These are phyloP conservation scores for Fusarium nygamai DNA, from an alignment of 2,329 filamentous ascomycete genomes.

Conservation along the genomic window DNA sequence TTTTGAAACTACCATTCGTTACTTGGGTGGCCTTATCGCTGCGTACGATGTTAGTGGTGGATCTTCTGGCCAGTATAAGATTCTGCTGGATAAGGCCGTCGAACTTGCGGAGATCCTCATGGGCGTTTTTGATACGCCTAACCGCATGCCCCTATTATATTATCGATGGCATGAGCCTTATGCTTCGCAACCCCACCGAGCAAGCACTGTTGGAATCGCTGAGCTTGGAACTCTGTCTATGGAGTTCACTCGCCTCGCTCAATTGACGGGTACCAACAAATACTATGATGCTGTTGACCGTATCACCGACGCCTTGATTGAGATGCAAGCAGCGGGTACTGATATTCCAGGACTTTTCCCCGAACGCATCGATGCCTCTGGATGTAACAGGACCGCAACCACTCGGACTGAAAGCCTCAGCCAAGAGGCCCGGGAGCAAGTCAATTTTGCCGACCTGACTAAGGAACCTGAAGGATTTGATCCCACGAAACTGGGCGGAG, in stretches of 20 bases:
- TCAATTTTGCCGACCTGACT: conserved; percentile 46
- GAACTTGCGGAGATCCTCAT: conserved; percentile 85
- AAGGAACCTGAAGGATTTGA: conserved; percentile 44
- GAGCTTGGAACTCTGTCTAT: conserved; percentile 83
- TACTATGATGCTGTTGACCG: conserved; percentile 92
- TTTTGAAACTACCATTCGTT: conserved; percentile 92
- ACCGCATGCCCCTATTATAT: conserved; percentile 87
- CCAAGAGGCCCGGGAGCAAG: conserved; percentile 48
- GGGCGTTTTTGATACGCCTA: conserved; percentile 89
- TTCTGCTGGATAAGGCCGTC: conserved; percentile 79
- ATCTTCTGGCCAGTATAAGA: conserved; percentile 62
- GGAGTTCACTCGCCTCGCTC: conserved; percentile 90
- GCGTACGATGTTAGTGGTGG: conserved; percentile 87
- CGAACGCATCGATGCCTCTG: conserved; percentile 78
- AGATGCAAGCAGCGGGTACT: conserved; percentile 75
- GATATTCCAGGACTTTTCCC: conserved; percentile 84
- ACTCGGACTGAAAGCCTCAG: conserved; percentile 45
- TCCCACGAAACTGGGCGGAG: conserved; percentile 4
- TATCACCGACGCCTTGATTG: conserved; percentile 82
- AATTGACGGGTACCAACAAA: conserved; percentile 81
- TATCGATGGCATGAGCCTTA: conserved; percentile 79
- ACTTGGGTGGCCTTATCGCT: conserved; percentile 84
- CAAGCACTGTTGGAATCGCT: conserved; percentile 67
- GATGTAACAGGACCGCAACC: conserved; percentile 71
- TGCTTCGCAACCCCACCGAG: conserved; percentile 71